These are phyloP conservation scores for Cucurbita pepo DNA, from an alignment of 306 rosid species.

Conservation along the genomic window DNA sequence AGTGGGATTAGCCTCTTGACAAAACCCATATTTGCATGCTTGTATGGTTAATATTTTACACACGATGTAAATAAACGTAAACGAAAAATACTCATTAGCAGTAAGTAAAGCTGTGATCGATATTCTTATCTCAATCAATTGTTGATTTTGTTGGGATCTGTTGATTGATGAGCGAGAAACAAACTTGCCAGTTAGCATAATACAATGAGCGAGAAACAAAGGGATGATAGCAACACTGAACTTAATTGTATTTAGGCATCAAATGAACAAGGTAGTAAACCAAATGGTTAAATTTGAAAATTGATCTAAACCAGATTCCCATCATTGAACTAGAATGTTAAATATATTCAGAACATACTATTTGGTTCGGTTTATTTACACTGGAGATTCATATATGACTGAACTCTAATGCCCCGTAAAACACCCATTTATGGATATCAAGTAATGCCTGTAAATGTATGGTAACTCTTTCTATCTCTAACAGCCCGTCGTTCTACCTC, in stretches of 20 bases:
- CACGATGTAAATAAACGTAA: conserved; percentile 5
- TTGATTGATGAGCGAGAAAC: not conserved
- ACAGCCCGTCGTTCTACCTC: not conserved
- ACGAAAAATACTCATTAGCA: not conserved
- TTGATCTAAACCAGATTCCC: not conserved
- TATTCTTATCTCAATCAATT: not conserved
- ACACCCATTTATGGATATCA: not conserved
- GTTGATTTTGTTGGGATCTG: not conserved
- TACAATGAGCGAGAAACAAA: no score
- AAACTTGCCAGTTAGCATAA: not conserved
- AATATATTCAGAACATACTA: not conserved
- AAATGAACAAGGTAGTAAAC: not conserved
- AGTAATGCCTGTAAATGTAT: not conserved
- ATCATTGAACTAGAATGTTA: not conserved
- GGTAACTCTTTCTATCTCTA: not conserved
- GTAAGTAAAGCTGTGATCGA: not conserved
- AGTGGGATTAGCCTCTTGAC: conserved; percentile 38
- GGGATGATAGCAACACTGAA: not conserved
- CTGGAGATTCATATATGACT: not conserved
- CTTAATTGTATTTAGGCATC: not conserved
- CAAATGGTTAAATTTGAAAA: not conserved
- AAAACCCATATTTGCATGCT: conserved; percentile 7
- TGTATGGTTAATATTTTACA: conserved; percentile 7
- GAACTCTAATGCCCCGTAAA: not conserved
- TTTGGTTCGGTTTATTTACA: not conserved